Base-by-base conservation (phyloP, 805 yeast species). In the Cyberlindnera samutprakarnensis region DNA sequence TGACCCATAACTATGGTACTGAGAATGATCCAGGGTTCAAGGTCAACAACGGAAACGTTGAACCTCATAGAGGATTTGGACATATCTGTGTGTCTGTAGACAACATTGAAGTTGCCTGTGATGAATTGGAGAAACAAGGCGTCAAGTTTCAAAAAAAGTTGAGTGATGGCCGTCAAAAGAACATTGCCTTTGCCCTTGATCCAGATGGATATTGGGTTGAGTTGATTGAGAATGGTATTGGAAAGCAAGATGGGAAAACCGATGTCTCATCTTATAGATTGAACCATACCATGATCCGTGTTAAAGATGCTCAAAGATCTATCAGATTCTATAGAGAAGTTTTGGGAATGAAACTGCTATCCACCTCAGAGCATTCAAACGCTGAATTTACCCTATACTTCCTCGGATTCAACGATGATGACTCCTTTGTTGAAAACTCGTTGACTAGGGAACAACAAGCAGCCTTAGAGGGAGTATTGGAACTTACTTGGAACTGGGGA, bases 141-240 rank as follows among this genome's bases (percentile, higher is more conserved):
- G 96, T 81, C 34, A 54, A 59, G 31, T 90, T 90, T 66, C 74
- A 88, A 61, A 92, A 90, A 68, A 83, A 68, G 52, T 64, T 88
- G 43, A 58, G 73, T 23, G 97, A 90, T 53, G 98, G 98, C 23
- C 77, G 96, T 59, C 95, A 85, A 61, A 78, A 77, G 58, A 70
- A 86, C 57, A 88, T 92, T 62, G 97, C 97, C 0, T 92, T 90
- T 59, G 94, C 80, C 6, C 70, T 88, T 46, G 98, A 92, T 51
- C 96, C 97, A 6, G 90, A 90, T 59, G 92, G 92, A 47, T 92
- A 92, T 63, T 90, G 98, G 98, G 72, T 90, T 49, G 98, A 90
- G 66, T 62, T 90, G 50, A 72, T 90, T 44, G 76, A 75, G 49
- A 78, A 73, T 46, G 66, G 61, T 14, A 43, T 62, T 23, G 54